A percentile compares a stretch with the other conserved stretches of the same genome.
Conservation (phyloP, 495 filamentous ascomycete species). For the Aspergillus affinis region DNA sequence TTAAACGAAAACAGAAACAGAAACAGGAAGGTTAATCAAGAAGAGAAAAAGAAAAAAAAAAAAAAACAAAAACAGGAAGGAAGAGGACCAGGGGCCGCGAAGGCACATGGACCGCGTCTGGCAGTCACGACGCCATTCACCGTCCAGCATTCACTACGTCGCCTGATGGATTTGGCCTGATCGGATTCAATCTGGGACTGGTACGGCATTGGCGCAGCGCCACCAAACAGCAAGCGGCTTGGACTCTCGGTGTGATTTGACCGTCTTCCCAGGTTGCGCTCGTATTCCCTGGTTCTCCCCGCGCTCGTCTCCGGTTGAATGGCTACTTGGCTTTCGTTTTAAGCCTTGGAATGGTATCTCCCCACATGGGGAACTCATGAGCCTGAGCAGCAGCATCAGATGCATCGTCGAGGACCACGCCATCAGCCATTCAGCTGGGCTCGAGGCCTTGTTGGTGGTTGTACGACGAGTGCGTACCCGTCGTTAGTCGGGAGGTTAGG, state of each 20-base stretch:
- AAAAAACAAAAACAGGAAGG: not conserved
- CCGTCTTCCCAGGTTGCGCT: not conserved
- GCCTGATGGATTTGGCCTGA: not conserved
- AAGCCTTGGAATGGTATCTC: not conserved
- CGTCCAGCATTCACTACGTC: not conserved
- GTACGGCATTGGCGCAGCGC: not conserved
- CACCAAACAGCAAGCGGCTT: not conserved
- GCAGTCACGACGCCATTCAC: not conserved
- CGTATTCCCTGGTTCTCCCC: not conserved
- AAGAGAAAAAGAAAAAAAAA: not conserved
- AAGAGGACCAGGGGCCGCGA: not conserved
- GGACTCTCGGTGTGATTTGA: not conserved
- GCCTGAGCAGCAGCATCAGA: no score
- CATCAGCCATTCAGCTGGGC: no score
- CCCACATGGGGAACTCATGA: not conserved
- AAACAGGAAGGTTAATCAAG: not conserved
- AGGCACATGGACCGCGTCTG: not conserved
- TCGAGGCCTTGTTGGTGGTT: no score
- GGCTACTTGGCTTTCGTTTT: not conserved
- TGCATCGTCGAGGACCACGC: no score
- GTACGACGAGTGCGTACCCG: no score
- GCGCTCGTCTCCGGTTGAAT: not conserved
- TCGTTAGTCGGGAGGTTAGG: no score
- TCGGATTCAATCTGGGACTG: no score
- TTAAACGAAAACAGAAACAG: not conserved